Evolutionary conservation across 768 basidiomycete species (phyloP), one percentile per base, ranked within the genome.

Genomic region (Filobasidium floriforme): DNA sequence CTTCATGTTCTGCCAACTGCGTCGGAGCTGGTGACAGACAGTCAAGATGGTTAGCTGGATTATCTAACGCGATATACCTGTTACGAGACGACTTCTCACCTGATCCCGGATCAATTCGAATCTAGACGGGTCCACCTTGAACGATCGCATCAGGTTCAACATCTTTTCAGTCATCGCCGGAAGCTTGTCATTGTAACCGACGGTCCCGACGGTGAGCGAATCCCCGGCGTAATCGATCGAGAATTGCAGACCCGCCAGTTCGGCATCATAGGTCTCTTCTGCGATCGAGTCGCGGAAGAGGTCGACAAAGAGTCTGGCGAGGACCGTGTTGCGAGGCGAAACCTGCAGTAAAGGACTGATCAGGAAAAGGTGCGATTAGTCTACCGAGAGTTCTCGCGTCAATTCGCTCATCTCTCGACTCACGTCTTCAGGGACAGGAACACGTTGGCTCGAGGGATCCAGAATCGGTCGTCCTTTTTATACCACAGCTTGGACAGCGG

Each of bases 391-490:
- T n/a, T n/a, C n/a, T n/a, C n/a, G n/a, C n/a, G n/a, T n/a, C n/a
- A n/a, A n/a, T n/a, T n/a, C n/a, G 22, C 14, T 46, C 24, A 26
- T 24, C 22, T 49, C 12, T 19, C 18, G 41, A 69, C 75, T 66
- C 59, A 76, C 71, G 74, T 71, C 55, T 72, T 68, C 18, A 78
- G 68, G 14, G 67, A 85, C 62, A 97, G 82, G 64, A 87, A 80
- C 24, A 88, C 83, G 68, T 85, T 83, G 1, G 92, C 91, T 74
- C 89, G 90, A 0, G 96, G 96, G 11, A 94, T 85, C 89, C 91
- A 94, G 81, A 96, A 99, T 67, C 82, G 84, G 77, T 99, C 94
- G 76, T 99, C 96, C 75, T 92, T 92, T 82, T 99, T 99, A 80
- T 92, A 85, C 93, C 94, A 99, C 2, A 98, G 80, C 14, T 86